Base-by-base conservation (phyloP, 768 basidiomycete species). In the Termitomyces sp. region DNA sequence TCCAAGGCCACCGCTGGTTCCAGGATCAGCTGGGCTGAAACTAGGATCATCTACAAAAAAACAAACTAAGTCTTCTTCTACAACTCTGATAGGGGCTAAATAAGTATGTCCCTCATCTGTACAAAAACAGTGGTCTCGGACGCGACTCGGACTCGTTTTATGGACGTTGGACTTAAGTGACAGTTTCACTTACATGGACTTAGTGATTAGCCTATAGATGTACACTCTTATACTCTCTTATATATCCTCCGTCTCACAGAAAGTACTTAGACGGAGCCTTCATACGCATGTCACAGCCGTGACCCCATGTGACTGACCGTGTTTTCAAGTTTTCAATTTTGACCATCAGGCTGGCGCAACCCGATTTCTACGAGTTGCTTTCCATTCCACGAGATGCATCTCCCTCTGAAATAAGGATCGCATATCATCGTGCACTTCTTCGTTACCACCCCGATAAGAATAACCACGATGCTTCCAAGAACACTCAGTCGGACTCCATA, bases 401-500 rank as follows among this genome's bases (percentile, higher is more conserved):
- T 2, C 49, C 69, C 6, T 67, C 73, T 24, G 83, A 90, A 55
- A 80, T 93, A 70, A 94, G 91, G 73, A 66, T 74, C 12, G 91
- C 78, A 20, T 92, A 92, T 70, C 91, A 86, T 67, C 82, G 80
- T 35, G 80, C 81, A 9, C 83, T 94, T 36, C 76, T 92, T 7
- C 77, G 72, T 48, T 76, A 75, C 49, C 91, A 94, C 60, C 91
- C 92, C 0, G 77, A 80, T 66, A 78, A 78, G 65, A 71, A 59
- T 35, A 40, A 57, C 1, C 53, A 57, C 51, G 18, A 52, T 51
- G 48, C 55, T 48, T 38, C 45, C 32, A 44, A 55, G 7, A 45
- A 32, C 16, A 35, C 59, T 54, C 39, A 52, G 55, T 50, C 20
- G n/a, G 61, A 64, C 13, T 56, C 66, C 28, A 51, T 80, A 64